A percentile compares a stretch with the other conserved stretches of the same genome.
These are phyloP conservation scores for Calophaca sinica DNA, from an alignment of 306 rosid species.

Conservation along the genomic window DNA sequence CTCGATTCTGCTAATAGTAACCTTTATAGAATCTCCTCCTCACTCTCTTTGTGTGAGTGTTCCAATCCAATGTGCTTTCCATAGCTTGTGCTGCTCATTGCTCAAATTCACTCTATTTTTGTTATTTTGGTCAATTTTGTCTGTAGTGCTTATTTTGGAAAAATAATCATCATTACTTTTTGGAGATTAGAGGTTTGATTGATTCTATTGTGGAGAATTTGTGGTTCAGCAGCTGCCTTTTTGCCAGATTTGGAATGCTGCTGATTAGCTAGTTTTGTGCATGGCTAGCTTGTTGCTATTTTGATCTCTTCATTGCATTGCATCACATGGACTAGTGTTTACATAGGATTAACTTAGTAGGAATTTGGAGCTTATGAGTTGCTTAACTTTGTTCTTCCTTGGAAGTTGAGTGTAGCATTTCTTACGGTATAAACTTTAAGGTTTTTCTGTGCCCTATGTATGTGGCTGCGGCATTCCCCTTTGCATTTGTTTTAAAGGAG, in stretches of 20 bases:
- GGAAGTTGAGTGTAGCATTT: neutral
- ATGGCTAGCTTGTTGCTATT: neutral
- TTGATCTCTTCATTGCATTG: slow-evolving; percentile 20
- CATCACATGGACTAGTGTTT: neutral
- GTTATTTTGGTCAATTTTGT: neutral
- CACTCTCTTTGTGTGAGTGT: slow-evolving; percentile 91
- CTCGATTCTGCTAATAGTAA: slow-evolving; percentile 86
- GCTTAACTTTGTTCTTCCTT: slow-evolving; percentile 17
- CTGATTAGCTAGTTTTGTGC: neutral
- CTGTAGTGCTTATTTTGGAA: neutral
- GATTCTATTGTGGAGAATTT: slow-evolving; percentile 15
- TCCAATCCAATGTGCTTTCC: slow-evolving; percentile 1
- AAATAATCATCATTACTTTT: neutral
- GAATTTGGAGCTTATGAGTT: slow-evolving; percentile 16
- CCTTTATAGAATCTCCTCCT: slow-evolving; percentile 77
- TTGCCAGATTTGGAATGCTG: slow-evolving; percentile 28
- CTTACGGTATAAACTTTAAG: neutral
- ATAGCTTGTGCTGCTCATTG: slow-evolving; percentile 33
- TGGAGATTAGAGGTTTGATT: neutral
- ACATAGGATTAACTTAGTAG: neutral
- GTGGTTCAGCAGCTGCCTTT: slow-evolving; percentile 8
- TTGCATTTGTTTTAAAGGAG: neutral
- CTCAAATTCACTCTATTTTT: slow-evolving; percentile 23
- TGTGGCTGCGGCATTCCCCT: neutral
- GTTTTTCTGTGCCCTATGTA: neutral